Evolutionary conservation across 2,329 filamentous ascomycete species (phyloP).

Genomic region (Colletotrichum sp.): DNA sequence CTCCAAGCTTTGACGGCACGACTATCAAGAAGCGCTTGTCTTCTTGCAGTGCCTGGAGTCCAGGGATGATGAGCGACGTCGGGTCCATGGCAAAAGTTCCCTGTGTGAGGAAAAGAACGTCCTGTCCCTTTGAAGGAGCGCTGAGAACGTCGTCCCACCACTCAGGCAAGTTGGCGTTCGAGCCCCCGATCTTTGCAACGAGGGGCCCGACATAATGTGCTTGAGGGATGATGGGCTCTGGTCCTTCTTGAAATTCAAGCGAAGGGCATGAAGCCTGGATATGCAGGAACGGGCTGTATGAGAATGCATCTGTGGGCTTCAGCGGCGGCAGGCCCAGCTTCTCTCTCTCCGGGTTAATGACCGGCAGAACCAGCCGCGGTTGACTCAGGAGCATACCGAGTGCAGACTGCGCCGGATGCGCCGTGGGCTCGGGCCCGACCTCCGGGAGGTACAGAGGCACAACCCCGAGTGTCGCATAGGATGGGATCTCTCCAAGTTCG

Average conservation of each 20-base stretch:
- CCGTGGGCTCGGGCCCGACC: constrained; percentile 33
- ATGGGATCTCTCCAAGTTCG: constrained; percentile 37
- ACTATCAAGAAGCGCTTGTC: constrained; percentile 34
- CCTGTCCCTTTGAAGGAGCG: constrained; percentile 34
- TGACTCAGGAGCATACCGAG: constrained; percentile 31
- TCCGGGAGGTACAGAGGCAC: constrained; percentile 41
- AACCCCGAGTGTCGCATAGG: constrained; percentile 43
- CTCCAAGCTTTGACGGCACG: constrained; percentile 35
- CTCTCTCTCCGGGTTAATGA: constrained; percentile 35
- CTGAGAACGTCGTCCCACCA: constrained; percentile 36
- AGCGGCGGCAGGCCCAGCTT: constrained; percentile 31
- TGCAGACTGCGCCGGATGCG: constrained; percentile 26
- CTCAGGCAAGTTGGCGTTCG: constrained; percentile 27
- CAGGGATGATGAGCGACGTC: constrained; percentile 39
- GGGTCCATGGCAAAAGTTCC: constrained; percentile 42
- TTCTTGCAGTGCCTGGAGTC: constrained; percentile 35
- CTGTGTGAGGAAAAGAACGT: constrained; percentile 32
- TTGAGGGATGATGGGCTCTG: constrained; percentile 23
- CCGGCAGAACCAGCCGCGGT: constrained; percentile 30
- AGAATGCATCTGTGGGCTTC: constrained; percentile 35
- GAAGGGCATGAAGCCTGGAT: constrained; percentile 40
- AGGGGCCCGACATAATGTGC: constrained; percentile 39
- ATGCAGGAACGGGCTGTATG: constrained; percentile 42
- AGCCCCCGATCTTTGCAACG: constrained; percentile 26
- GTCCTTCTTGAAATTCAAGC: constrained; percentile 34